Percentiles rank a stretch among this genome's conserved stretches.
Conservation (phyloP, 192 early-diverging fungal species). For the Backusella circina region DNA sequence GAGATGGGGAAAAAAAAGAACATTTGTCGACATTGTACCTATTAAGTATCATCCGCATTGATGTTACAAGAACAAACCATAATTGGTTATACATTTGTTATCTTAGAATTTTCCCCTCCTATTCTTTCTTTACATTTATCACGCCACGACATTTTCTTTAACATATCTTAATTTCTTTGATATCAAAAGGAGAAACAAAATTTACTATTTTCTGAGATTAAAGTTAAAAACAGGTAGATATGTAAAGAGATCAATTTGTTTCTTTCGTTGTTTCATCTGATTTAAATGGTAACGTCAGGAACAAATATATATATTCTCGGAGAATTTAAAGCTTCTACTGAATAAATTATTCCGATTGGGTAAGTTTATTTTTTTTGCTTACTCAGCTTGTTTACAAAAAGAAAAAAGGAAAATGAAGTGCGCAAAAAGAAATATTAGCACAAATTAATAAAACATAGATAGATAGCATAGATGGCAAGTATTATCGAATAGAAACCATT, state of each 20-base stretch:
- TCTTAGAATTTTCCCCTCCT: not conserved
- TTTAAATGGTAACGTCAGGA: constrained; percentile 3
- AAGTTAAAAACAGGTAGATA: not conserved
- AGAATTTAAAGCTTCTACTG: not conserved
- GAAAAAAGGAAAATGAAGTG: not conserved
- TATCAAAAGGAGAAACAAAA: not conserved
- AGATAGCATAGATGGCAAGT: not conserved
- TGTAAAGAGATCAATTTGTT: not conserved
- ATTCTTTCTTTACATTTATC: not conserved
- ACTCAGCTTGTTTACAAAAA: not conserved
- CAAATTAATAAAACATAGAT: not conserved
- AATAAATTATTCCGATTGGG: not conserved
- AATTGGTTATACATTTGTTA: not conserved
- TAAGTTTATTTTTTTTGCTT: not conserved
- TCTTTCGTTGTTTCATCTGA: not conserved
- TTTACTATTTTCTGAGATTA: constrained; percentile 3
- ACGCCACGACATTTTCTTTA: not conserved
- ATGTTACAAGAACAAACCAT: not conserved
- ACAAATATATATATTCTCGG: not conserved
- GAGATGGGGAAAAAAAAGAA: not conserved
- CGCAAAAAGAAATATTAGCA: not conserved
- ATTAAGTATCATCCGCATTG: not conserved
- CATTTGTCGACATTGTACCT: not conserved
- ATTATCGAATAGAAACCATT: not conserved
- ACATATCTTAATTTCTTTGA: not conserved